Evolutionary conservation across 1,284 basidiomycete genomes (phyloP).

Genomic region (Serendipita sp.): DNA sequence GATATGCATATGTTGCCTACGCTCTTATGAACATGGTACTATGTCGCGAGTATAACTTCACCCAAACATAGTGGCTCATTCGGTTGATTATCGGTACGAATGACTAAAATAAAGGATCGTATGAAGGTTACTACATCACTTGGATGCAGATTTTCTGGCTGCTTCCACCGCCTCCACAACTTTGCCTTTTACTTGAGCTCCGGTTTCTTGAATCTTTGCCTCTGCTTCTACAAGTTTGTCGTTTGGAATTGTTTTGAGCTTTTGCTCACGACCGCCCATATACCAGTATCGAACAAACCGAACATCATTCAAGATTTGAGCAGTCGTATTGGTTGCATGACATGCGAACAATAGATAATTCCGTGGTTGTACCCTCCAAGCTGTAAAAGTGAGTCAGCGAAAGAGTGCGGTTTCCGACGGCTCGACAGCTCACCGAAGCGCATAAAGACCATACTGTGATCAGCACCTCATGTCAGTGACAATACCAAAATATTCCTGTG

Average conservation of each 20-base stretch:
- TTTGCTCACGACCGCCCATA: conserved; percentile 59
- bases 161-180: conserved; percentile 38
- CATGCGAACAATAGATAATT: conserved; percentile 92
- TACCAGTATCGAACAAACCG: conserved; percentile 87
- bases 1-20: not conserved
- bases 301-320: conserved; percentile 68
- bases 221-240: conserved; percentile 18
- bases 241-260: conserved; percentile 21
- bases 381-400: conserved; percentile 24
- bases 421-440: conserved; percentile 56
- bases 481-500: conserved; percentile 17
- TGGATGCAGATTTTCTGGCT: conserved; percentile 14
- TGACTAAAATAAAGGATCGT: not conserved
- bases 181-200: conserved; percentile 24
- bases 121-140: not conserved
- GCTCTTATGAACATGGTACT: conserved; percentile 3
- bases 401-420: not conserved
- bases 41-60: not conserved
- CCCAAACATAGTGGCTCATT: not conserved
- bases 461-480: conserved; percentile 7
- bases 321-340: conserved; percentile 79
- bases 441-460: conserved; percentile 82
- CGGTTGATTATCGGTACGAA: no score
- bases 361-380: conserved; percentile 87
- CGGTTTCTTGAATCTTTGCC: conserved; percentile 19